Base-by-base conservation (phyloP, 345 rosid species). In the Jatropha curcas region DNA sequence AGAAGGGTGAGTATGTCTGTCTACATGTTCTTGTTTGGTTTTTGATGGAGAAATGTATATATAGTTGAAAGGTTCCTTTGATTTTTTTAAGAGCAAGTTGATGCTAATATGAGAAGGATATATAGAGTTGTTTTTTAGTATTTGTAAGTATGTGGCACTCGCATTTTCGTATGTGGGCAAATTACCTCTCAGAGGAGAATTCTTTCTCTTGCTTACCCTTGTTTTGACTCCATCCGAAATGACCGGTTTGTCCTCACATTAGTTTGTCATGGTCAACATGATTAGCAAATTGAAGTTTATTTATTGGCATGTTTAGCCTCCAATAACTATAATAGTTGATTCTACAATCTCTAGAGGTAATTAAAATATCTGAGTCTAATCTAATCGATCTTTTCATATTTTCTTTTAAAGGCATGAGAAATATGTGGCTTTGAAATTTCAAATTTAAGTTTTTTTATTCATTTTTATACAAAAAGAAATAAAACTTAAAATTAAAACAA, bases 11-110 rank as follows among this genome's bases (percentile, higher is more conserved):
- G 43, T n/a, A 22, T 45, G 77, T 70, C 43, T 70, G 77, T 75
- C 51, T 72, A 66, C 41, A 68, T 73, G 30, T 69, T 17, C 61
- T 58, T 71, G 75, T 56, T 46, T 39, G 28, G 60, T 16, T 60
- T 72, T 43, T 61, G 67, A 72, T 64, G 69, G 68, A 58, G 24
- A 45, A 41, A 66, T 58, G 13, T 9, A 30, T 56, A 19, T 1
- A 57, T 55, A 77, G 53, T 76, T 62, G 62, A 64, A 60, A 43
- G 33, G 52, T 6, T 48, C 62, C 55, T 16, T 59, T 67, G 50
- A 53, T 67, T 77, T 46, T 72, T 79, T 65, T 59, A 73, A 41
- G 35, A 37, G 70, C 68, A 71, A 70, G 11, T 59, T 72, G 68
- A 28, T 52, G 79, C 34, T 70, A 45, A 39, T 2, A 4, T 68